Percentiles rank a stretch among this genome's conserved stretches.
phyloP scores from a whole-genome alignment of 148 eudicot genomes.

The Cornus controversa region DNA sequence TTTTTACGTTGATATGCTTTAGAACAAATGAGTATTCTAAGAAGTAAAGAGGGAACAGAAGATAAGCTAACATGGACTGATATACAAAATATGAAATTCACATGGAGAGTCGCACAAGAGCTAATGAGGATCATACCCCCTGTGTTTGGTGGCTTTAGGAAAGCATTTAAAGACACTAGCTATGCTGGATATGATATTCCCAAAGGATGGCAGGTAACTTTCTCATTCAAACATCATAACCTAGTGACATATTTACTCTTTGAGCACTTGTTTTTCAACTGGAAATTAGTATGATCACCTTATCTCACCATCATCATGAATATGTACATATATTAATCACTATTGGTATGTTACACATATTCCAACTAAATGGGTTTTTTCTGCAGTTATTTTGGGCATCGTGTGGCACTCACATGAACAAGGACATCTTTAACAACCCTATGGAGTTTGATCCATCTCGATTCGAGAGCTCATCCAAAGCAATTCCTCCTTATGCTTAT shows the following conservation, averaged over 20 bases:
- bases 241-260: too few relatives aligned
- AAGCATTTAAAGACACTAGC: conserved; percentile 8
- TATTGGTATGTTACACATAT: too few relatives aligned
- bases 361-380: not conserved
- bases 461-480: conserved; percentile 1
- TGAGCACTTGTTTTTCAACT: too few relatives aligned
- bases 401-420: not conserved
- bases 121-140: conserved; percentile 28
- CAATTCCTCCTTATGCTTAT: conserved; percentile 20
- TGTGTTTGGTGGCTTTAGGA: conserved; percentile 9
- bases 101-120: conserved; percentile 26
- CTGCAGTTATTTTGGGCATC: conserved; percentile 2
- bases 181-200: conserved; percentile 23
- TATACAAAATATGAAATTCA: conserved; percentile 21
- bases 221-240: too few relatives aligned
- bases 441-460: conserved; percentile 16
- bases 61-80: conserved; percentile 17
- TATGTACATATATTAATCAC: too few relatives aligned
- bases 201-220: conserved; percentile 22
- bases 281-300: too few relatives aligned
- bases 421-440: not conserved
- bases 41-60: not conserved
- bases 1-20: not conserved
- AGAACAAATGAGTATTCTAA: conserved; percentile 15
- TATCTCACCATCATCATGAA: too few relatives aligned